Base-by-base conservation (phyloP, 805 yeast species). In the Tetrapisispora namnaoensis region DNA sequence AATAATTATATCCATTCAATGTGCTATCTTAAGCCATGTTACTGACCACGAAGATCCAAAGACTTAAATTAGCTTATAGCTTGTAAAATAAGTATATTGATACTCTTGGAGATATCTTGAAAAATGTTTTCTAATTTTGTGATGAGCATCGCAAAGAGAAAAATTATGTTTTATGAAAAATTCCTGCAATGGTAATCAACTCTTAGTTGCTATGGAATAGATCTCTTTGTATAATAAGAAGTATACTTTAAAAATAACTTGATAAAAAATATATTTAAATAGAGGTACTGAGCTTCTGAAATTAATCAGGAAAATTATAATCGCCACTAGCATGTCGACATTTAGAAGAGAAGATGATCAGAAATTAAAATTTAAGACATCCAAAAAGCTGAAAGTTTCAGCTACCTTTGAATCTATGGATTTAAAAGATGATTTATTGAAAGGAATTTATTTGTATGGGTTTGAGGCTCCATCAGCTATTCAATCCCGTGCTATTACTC, bases 391-490 rank as follows among this genome's bases (percentile, higher is more conserved):
- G 17, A 65, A 66, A 44, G 59, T 81, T 11, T 77, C 76, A 40
- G 65, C 78, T 56, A 72, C 85, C 30, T 86, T 86, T 64, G 93
- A 86, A 59, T 85, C 81, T 51, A 81, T 86, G 80, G 70, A 77
- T 65, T 69, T 86, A 58, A 83, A 86, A 66, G 86, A 82, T 22
- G 73, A 73, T 37, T 61, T 79, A 11, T 62, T 79, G 22, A 70
- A 76, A 58, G 83, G 89, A 49, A 80, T 88, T 54, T 88, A 79
- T 65, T 83, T 84, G 48, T 86, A 84, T 71, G 98, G 99, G 59
- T 93, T 88, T 70, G 98, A 91, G 73, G 78, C 81, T 47, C 99
- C 99, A 46, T 89, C 97, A 34, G 89, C 99, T 35, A 91, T 93
- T 71, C 99, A 93, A 72, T 89, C 91, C 57, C 79, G 98, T 66